Evolutionary conservation across 1,284 basidiomycete genomes (phyloP).

Genomic region (Volvariella surrecta): DNA sequence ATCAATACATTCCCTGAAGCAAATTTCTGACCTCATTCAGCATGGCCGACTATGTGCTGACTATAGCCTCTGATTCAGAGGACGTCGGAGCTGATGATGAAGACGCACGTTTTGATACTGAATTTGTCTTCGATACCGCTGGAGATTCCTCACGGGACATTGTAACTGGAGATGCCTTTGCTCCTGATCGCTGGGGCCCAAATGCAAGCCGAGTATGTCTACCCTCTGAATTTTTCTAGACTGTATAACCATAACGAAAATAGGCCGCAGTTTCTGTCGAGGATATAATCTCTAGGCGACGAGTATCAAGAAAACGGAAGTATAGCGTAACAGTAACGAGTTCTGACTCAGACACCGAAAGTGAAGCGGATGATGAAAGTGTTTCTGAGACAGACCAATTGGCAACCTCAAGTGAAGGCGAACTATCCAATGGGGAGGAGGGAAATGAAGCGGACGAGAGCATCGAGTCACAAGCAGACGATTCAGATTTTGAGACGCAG

Average conservation of each 20-base stretch:
- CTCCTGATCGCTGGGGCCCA: slow-evolving; percentile 49
- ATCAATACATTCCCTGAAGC: too few species aligned
- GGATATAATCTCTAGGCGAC: slow-evolving; percentile 79
- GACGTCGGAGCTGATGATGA: slow-evolving; percentile 16
- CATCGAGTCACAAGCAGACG: slow-evolving; percentile 26
- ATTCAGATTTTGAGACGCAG: slow-evolving; percentile 61
- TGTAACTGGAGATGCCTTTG: slow-evolving; percentile 27
- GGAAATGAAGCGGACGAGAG: slow-evolving; percentile 32
- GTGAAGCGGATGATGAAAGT: slow-evolving; percentile 18
- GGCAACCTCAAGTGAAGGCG: slow-evolving; percentile 22
- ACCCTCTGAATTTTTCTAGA: slow-evolving; percentile 9
- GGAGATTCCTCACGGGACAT: slow-evolving; percentile 60
- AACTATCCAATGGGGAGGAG: slow-evolving; percentile 28
- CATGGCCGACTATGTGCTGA: slow-evolving; percentile 68
- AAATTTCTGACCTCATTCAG: slow-evolving; percentile 2
- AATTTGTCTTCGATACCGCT: slow-evolving; percentile 77
- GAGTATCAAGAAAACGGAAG: slow-evolving; percentile 48
- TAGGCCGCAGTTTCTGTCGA: slow-evolving; percentile 82
- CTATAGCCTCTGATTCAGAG: slow-evolving; percentile 74
- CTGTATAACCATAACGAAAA: not conserved
- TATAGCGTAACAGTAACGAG: too few species aligned
- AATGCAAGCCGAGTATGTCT: slow-evolving; percentile 52
- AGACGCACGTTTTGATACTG: slow-evolving; percentile 51
- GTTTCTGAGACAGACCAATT: slow-evolving; percentile 20
- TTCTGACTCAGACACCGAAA: slow-evolving; percentile 23